Evolutionary conservation across 202 grass and related monocot genomes (phyloP), one percentile per base, ranked within the genome.

Genomic region (Eragrostis tef): DNA sequence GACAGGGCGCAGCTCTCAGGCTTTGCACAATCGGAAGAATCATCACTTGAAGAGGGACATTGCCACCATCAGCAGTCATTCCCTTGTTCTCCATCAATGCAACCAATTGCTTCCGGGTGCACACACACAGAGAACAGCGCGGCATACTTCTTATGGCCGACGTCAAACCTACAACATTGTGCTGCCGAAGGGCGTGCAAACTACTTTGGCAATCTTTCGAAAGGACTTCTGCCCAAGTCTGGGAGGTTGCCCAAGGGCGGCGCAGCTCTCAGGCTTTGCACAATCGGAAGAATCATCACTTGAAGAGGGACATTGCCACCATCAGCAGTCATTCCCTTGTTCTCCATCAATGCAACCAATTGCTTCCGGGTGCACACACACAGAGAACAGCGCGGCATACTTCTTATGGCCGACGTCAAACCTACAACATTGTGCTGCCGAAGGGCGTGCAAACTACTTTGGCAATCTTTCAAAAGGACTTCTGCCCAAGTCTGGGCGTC

Each of bases 61-160:
- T 79, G 78, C 78, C 36, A 79, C 50, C 51, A 86, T 73, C 82
- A 93, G 5, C 70, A 78, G 44, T 56, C 76, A 45, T 85, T 87
- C 47, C 88, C 88, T 41, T 69, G 83, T 78, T 87, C 84, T 87
- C 86, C 96, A 52, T 91, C 87, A 4, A 88, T 95, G 44, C 96
- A 98, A 77, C 96, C 96, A 27, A 75, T 90, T 82, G 85, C 87
- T 76, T 98, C 92, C 46, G 95, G 88, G 67, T 86, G 92, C 31
- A 88, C 92, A 61, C 90, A 91, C 83, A 80, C 88, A 51, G 92
- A 98, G 57, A 88, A 86, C 75, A 85, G 73, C 6, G 92, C 92
- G 3, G 96, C 96, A n/a, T 98, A 98, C 86, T 98, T 98, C 80
- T 93, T 94, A 63, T 98, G 96, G 96, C 96, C 96, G 0, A 89